phyloP scores from a whole-genome alignment of 495 filamentous ascomycete genomes.

The Penicillium nucicola region DNA sequence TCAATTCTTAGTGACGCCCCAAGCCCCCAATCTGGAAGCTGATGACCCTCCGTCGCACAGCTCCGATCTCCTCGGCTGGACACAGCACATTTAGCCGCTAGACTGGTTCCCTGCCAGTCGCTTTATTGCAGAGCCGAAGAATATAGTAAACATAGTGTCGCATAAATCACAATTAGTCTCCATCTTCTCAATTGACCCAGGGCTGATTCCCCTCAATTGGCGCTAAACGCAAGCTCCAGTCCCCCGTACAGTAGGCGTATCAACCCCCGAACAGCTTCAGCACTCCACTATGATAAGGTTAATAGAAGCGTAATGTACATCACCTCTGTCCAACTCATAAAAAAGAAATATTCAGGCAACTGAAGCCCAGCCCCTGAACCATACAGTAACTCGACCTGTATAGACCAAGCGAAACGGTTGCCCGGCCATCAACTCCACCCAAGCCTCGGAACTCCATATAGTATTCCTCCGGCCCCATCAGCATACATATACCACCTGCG shows the following conservation, averaged over 20 bases:
- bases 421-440: conserved; percentile 6
- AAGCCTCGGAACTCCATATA: conserved; percentile 1
- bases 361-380: conserved; percentile 1
- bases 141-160: too few relatives aligned
- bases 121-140: too few relatives aligned
- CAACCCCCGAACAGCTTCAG: background rate
- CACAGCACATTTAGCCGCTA: too few relatives aligned
- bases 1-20: conserved; percentile 8
- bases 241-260: too few relatives aligned
- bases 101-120: too few relatives aligned
- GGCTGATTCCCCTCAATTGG: too few relatives aligned
- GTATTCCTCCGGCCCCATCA: conserved; percentile 5
- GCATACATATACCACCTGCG: conserved; percentile 1
- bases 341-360: conserved; percentile 3
- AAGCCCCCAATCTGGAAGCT: conserved; percentile 6
- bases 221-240: too few relatives aligned
- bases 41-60: conserved; percentile 11
- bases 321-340: too few relatives aligned
- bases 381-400: background rate
- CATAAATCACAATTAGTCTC: too few relatives aligned
- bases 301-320: background rate
- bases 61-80: conserved; percentile 1
- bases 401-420: conserved; percentile 5
- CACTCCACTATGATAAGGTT: background rate
- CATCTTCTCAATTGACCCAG: too few relatives aligned